Conservation (phyloP, 208 protist species). For the Crithidia brevicula region DNA sequence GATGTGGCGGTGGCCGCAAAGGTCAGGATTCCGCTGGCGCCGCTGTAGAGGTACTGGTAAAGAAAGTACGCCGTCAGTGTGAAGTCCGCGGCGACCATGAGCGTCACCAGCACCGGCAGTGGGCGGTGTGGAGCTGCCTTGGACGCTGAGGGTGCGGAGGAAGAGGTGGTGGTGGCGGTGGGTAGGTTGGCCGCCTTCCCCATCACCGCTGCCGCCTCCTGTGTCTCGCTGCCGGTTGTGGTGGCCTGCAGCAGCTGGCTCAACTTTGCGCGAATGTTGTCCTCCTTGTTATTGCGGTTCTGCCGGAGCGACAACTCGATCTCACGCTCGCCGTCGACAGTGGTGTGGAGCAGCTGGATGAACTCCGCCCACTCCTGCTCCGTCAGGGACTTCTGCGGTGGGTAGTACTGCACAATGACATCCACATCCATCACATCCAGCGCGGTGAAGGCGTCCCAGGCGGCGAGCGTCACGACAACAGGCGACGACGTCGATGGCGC, state of each 20-base stretch:
- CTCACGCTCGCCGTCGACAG: slow-evolving; percentile 58
- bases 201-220: neutral
- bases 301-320: slow-evolving; percentile 46
- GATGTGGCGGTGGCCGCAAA: slow-evolving; percentile 22
- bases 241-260: slow-evolving; percentile 39
- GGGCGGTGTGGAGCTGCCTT: slow-evolving; percentile 13
- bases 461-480: slow-evolving; percentile 44
- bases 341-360: slow-evolving; percentile 79
- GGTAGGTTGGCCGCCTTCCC: neutral
- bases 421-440: slow-evolving; percentile 87
- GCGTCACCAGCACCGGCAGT: slow-evolving; percentile 55
- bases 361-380: slow-evolving; percentile 71
- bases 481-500: slow-evolving; percentile 17
- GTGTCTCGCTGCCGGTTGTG: slow-evolving; percentile 8
- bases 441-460: slow-evolving; percentile 67
- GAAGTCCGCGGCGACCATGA: slow-evolving; percentile 63
- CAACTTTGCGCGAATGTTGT: slow-evolving; percentile 43
- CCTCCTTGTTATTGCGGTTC: slow-evolving; percentile 52
- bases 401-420: slow-evolving; percentile 75
- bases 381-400: slow-evolving; percentile 77
- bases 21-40: slow-evolving; percentile 32
- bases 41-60: slow-evolving; percentile 71
- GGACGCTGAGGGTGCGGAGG: neutral
- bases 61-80: slow-evolving; percentile 72
- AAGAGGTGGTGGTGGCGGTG: neutral